Percentiles rank a stretch among this genome's conserved stretches.
Evolutionary conservation across 2,329 filamentous ascomycete species (phyloP).

Genomic region (Kalmusia sp.): DNA sequence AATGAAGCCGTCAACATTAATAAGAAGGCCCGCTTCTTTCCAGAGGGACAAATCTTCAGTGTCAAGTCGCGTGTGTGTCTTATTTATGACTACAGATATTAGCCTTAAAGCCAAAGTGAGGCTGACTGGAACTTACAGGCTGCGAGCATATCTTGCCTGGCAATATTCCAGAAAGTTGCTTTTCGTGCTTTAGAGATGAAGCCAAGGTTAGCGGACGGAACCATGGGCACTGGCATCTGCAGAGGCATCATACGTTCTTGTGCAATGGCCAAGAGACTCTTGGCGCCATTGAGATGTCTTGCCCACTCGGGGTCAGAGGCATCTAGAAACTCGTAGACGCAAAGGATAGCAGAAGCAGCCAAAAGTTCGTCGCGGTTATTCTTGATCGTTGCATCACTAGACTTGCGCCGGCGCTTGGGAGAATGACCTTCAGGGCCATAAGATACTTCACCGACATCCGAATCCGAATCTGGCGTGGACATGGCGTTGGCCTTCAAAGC

Average conservation of each 20-base stretch:
- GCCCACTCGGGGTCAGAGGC: constrained; percentile 69
- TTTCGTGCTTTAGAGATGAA: constrained; percentile 61
- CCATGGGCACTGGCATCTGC: constrained; percentile 48
- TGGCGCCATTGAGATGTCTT: constrained; percentile 70
- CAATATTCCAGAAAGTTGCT: constrained; percentile 73
- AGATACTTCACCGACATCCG: constrained; percentile 23
- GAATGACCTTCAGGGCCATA: constrained; percentile 20
- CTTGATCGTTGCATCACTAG: constrained; percentile 46
- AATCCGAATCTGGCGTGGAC: constrained; percentile 35
- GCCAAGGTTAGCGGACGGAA: constrained; percentile 32
- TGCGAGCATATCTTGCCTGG: constrained; percentile 69
- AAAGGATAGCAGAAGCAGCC: constrained; percentile 70
- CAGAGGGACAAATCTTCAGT: constrained; percentile 68
- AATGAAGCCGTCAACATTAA: constrained; percentile 62
- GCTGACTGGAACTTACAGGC: constrained; percentile 56
- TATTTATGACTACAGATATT: constrained; percentile 60
- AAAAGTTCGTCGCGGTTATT: constrained; percentile 66
- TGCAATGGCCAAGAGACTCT: constrained; percentile 65
- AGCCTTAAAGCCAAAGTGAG: constrained; percentile 1
- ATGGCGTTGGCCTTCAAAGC: constrained; percentile 42
- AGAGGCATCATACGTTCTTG: constrained; percentile 58
- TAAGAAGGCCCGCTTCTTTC: constrained; percentile 67
- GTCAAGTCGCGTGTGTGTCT: constrained; percentile 66
- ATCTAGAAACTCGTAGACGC: constrained; percentile 73
- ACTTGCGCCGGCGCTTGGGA: constrained; percentile 52